Evolutionary conservation across 2,329 filamentous ascomycete species (phyloP).

Genomic region (Phialocephala subalpina): DNA sequence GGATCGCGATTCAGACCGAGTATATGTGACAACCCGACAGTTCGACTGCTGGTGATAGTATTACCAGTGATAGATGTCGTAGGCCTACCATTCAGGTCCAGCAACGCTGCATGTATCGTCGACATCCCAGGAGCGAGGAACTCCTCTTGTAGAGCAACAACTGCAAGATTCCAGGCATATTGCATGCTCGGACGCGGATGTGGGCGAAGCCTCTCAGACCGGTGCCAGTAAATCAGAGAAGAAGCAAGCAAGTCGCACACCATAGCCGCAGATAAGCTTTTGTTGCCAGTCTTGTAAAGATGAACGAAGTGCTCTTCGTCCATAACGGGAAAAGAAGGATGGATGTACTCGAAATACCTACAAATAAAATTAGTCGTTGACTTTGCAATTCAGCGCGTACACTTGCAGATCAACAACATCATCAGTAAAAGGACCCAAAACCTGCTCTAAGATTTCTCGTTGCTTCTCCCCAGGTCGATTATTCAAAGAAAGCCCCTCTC

Average conservation of each 20-base stretch:
- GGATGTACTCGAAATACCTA: constrained; percentile 63
- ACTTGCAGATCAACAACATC: constrained; percentile 58
- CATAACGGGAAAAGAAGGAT: constrained; percentile 68
- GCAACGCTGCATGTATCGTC: constrained; percentile 62
- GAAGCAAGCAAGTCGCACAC: constrained; percentile 66
- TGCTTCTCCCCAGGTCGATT: constrained; percentile 55
- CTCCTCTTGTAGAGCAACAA: constrained; percentile 66
- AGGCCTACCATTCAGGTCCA: constrained; percentile 67
- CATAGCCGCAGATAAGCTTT: constrained; percentile 61
- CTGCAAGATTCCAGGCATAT: constrained; percentile 69
- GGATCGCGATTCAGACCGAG: constrained; percentile 63
- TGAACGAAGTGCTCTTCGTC: constrained; percentile 62
- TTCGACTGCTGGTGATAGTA: constrained; percentile 56
- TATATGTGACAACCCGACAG: constrained; percentile 60
- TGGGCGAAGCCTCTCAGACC: constrained; percentile 50
- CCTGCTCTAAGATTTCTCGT: constrained; percentile 63
- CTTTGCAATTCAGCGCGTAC: neutral
- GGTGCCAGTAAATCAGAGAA: constrained; percentile 64
- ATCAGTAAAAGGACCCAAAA: constrained; percentile 61
- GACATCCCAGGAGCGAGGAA: constrained; percentile 65
- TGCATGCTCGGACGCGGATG: constrained; percentile 63
- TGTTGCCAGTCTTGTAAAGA: constrained; percentile 54
- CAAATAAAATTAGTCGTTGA: constrained; percentile 14
- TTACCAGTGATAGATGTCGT: constrained; percentile 68
- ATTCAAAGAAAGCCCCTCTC: constrained; percentile 47